Conservation (phyloP, 345 rosid genomes). For the Aegle marmelos region DNA sequence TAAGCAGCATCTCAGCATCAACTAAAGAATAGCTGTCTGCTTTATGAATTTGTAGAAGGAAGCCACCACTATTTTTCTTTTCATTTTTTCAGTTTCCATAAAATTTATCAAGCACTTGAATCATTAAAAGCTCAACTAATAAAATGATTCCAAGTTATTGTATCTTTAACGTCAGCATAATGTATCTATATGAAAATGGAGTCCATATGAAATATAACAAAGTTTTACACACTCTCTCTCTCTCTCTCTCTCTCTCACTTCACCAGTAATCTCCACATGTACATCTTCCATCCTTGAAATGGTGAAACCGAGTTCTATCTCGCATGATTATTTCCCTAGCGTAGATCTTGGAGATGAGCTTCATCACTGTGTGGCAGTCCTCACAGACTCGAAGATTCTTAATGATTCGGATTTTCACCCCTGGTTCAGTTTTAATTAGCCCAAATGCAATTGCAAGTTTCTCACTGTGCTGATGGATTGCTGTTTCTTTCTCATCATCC, state of each 20-base stretch:
- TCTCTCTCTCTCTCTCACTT: slow-evolving; percentile 3
- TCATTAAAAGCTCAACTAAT: neutral
- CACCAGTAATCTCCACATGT: slow-evolving; percentile 61
- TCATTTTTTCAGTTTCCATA: neutral
- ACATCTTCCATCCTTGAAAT: slow-evolving; percentile 51
- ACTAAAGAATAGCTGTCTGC: slow-evolving; percentile 28
- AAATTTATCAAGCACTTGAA: slow-evolving; percentile 8
- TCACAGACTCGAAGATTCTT: slow-evolving; percentile 67
- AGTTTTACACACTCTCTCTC: neutral
- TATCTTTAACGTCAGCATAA: neutral
- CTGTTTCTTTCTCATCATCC: slow-evolving; percentile 51
- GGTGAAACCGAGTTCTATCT: slow-evolving; percentile 60
- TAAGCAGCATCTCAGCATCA: slow-evolving; percentile 62
- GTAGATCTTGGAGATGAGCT: slow-evolving; percentile 57
- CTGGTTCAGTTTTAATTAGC: slow-evolving; percentile 46
- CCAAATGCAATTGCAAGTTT: slow-evolving; percentile 65
- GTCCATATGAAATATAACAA: neutral
- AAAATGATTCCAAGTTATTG: slow-evolving; percentile 8
- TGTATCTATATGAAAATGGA: neutral
- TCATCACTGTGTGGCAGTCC: slow-evolving; percentile 54
- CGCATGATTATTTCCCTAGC: slow-evolving; percentile 50
- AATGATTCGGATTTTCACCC: slow-evolving; percentile 40
- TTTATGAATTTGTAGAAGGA: slow-evolving; percentile 7
- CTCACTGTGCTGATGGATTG: slow-evolving; percentile 61
- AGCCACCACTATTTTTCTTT: neutral